Evolutionary conservation across 306 rosid genomes (phyloP).

Genomic region (Parietaria judaica): DNA sequence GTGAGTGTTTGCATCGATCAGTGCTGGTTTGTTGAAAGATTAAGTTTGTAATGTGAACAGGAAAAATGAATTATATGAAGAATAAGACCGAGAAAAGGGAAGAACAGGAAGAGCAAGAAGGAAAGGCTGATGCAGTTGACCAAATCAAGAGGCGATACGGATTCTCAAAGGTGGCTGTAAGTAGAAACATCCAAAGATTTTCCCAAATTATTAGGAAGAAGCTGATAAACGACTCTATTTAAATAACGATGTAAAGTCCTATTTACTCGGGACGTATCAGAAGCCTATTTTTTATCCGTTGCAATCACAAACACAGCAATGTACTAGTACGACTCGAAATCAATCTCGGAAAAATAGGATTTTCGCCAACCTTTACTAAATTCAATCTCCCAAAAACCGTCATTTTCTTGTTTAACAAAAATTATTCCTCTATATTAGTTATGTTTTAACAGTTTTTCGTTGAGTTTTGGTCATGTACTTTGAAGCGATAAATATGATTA

Average conservation of each 20-base stretch:
- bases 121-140: slow-evolving; percentile 44
- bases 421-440: no score
- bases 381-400: not conserved
- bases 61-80: slow-evolving; percentile 69
- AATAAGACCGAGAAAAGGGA: slow-evolving; percentile 49
- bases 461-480: no score
- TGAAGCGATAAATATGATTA: no score
- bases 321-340: no score
- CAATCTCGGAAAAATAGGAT: no score
- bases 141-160: slow-evolving; percentile 82
- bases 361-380: no score
- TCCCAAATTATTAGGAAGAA: not conserved
- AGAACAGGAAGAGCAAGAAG: slow-evolving; percentile 48
- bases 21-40: not conserved
- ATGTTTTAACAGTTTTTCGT: no score
- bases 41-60: slow-evolving; percentile 29
- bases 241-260: no score
- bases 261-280: no score
- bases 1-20: not conserved
- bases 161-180: slow-evolving; percentile 48
- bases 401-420: no score
- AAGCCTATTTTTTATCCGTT: no score
- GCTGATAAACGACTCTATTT: not conserved
- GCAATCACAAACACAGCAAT: no score
- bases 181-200: slow-evolving; percentile 9